Base-by-base conservation (phyloP, 2,329 filamentous ascomycete species). In the Dendrostoma leiphaemia region DNA sequence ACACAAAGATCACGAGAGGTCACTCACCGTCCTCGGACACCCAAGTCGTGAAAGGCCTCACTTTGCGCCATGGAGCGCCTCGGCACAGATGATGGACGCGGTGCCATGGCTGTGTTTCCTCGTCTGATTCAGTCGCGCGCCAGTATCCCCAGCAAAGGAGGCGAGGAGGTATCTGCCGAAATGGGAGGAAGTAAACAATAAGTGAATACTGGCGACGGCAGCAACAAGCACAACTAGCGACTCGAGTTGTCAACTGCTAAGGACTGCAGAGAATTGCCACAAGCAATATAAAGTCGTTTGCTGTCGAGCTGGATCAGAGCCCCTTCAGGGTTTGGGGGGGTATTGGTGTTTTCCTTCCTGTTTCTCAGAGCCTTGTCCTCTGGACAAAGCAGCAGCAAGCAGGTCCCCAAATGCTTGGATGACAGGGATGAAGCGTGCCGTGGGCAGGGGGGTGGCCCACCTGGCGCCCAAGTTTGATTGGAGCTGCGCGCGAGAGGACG, bases 21-120 rank as follows among this genome's bases (percentile, higher is more conserved):
- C 29, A 19, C 50, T 37, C 70, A 78, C 79, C 78, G 76, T 64
- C 79, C 79, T 53, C 67, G 69, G 34, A 75, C 72, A 47, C 79
- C 79, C n/a, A 80, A 61, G 28, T 77, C 73, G 63, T 76, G 80
- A 23, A 80, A 66, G 48, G 74, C 74, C 53, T 79, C 76, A 59
- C 70, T 71, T 55, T 77, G 71, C 64, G 68, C 65, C 60, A 66
- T 65, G 41, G 64, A 69, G 61, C 74, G 73, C 56, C 70, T 67
- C 57, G 64, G 66, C 59, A 64, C 56, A 41, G 66, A 62, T 56
- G 64, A 50, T 8, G 32, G 60, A 51, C 71, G 67, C 41, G 73
- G 69, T 60, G 72, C 67, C 74, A 77, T 76, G 47, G 32, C 29
- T 45, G 50, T 34, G 40, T 46, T 47, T 31, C 10, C 28, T 23